phyloP scores from a whole-genome alignment of 257 asterid species.

The Parsonsia alboflavescens region DNA sequence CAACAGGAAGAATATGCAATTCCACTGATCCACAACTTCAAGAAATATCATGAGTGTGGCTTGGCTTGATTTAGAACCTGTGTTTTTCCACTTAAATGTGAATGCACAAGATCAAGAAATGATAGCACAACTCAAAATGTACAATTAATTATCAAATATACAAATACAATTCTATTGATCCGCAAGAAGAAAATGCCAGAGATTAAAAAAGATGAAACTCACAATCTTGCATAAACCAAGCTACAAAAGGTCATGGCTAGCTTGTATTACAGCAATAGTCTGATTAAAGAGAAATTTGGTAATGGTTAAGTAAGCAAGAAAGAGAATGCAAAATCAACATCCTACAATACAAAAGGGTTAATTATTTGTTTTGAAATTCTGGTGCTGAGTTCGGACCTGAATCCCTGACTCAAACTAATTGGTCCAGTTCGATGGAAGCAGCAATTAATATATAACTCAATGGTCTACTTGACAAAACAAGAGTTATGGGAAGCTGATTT shows the following conservation, averaged over 20 bases:
- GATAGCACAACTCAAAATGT: too few relatives aligned
- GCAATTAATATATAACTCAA: slow-evolving; percentile 35
- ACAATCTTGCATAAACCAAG: slow-evolving; percentile 98
- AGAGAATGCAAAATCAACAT: too few relatives aligned
- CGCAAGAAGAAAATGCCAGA: too few relatives aligned
- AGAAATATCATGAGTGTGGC: too few relatives aligned
- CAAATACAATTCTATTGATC: too few relatives aligned
- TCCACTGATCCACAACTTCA: too few relatives aligned
- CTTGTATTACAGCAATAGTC: slow-evolving; percentile 99
- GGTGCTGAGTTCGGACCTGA: slow-evolving; percentile 51
- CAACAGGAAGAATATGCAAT: too few relatives aligned
- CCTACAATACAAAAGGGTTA: slow-evolving; percentile 28
- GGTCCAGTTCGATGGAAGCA: slow-evolving; percentile 96
- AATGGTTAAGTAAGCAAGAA: not conserved
- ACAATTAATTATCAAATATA: too few relatives aligned
- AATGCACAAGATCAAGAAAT: too few relatives aligned
- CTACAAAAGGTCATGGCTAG: slow-evolving; percentile 96
- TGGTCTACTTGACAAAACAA: slow-evolving; percentile 30
- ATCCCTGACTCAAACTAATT: slow-evolving; percentile 98
- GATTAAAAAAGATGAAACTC: too few relatives aligned
- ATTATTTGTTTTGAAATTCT: not conserved
- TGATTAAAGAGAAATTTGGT: slow-evolving; percentile 27
- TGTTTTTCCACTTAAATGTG: too few relatives aligned
- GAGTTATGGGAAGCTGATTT: slow-evolving; percentile 5
- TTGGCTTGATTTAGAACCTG: too few relatives aligned